Evolutionary conservation across 169 alveolate genomes (phyloP), one percentile per base, ranked within the genome.

Genomic region (Plasmodium relictum): DNA sequence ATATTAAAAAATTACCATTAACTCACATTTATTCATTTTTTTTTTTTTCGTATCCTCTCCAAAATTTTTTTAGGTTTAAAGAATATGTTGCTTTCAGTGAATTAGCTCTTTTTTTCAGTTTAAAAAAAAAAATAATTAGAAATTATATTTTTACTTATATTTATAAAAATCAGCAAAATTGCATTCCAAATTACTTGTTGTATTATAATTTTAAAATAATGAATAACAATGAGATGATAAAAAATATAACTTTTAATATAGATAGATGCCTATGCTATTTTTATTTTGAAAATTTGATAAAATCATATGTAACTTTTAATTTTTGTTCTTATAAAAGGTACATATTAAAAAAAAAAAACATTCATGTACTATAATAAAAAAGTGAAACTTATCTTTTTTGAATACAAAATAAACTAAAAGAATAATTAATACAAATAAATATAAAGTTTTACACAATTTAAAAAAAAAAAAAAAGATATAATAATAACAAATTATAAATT

Each of bases 61-160:
- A 61, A 20, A 39, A 31, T 45, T 52, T 71, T 45, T 26, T 50
- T 68, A 80, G 90, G 83, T 80, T 50, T 44, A 59, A 80, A 80
- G 90, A 80, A 66, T 80, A 68, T 44, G 58, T 56, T 24, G 37
- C 90, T 24, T 80, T 80, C 22, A 80, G 85, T 41, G 90, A 80
- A 68, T 20, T 80, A 22, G 58, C 90, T 10, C 90, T 80, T 68
- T 80, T 66, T 68, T 80, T 80, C 41, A 80, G 90, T 24, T 69
- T 80, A 52, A 80, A 45, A 31, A 65, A 66, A 22, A 54, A 48
- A 52, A 69, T 52, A 66, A 24, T 80, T 16, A 20, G 90, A 45
- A 80, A 80, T 71, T 80, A 80, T 50, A 71, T 80, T 39, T 80
- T 80, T 69, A 52, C 90, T 12, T 66, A 68, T 41, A 80, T 80